phyloP scores from a whole-genome alignment of 106 monocot species.

The Platanthera guangdongensis region DNA sequence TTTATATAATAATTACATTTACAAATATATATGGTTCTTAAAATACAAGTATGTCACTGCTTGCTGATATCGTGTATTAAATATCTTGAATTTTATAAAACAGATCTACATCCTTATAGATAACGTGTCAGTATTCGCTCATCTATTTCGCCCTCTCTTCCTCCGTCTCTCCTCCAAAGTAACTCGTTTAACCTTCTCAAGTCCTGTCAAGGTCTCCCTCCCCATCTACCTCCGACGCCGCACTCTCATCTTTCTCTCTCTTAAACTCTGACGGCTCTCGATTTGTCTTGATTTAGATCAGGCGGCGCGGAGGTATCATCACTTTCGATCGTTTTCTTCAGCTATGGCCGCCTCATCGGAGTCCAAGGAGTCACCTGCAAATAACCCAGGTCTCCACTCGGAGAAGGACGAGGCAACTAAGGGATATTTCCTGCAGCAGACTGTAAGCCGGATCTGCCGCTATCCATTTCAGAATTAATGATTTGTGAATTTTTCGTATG shows the following conservation, averaged over 20 bases:
- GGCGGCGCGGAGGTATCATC: not conserved
- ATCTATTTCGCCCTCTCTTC: too few species aligned
- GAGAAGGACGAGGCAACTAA: conserved; percentile 76
- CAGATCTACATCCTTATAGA: too few species aligned
- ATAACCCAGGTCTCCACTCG: conserved; percentile 77
- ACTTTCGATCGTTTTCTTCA: conserved; percentile 13
- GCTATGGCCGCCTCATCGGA: conserved; percentile 41
- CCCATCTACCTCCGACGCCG: too few species aligned
- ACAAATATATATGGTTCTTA: too few species aligned
- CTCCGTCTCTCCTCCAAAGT: too few species aligned
- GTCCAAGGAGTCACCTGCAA: conserved; percentile 61
- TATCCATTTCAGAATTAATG: not conserved
- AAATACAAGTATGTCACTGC: too few species aligned
- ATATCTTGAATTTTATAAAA: too few species aligned
- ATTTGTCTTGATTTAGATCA: not conserved
- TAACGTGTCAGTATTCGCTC: too few species aligned
- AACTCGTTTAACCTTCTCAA: too few species aligned
- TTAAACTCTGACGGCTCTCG: not conserved
- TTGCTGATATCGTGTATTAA: too few species aligned
- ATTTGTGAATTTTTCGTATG: not conserved
- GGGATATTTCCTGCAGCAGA: conserved; percentile 91
- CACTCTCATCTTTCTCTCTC: not conserved
- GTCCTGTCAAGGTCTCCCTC: too few species aligned
- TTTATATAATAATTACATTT: too few species aligned
- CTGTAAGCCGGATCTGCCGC: conserved; percentile 26